These are phyloP conservation scores for Biscutella laevigata DNA, from an alignment of 441 rosid species.

Conservation along the genomic window DNA sequence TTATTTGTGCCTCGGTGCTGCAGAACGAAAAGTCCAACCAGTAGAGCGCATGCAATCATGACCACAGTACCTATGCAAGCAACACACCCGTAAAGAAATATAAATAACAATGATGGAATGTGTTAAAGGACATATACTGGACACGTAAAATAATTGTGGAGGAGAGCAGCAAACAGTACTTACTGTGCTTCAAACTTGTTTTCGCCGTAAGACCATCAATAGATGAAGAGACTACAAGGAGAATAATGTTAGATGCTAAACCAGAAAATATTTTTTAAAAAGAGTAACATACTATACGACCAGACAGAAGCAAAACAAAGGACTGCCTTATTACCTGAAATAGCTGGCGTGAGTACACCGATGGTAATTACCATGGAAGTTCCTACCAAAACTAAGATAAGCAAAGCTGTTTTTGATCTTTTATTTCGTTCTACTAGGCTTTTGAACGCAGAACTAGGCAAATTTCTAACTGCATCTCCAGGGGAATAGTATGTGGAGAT, in stretches of 20 bases:
- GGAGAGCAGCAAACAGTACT: constrained; percentile 23
- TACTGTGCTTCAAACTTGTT: constrained; percentile 47
- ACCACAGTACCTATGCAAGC: constrained; percentile 56
- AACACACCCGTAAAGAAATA: background rate
- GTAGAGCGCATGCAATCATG: constrained; percentile 47
- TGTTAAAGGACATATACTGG: background rate
- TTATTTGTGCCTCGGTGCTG: constrained; percentile 75
- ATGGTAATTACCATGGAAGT: constrained; percentile 49
- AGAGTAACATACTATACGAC: background rate
- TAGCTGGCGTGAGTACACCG: constrained; percentile 77
- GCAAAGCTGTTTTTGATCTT: constrained; percentile 55
- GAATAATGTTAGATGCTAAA: constrained; percentile 2
- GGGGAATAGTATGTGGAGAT: constrained; percentile 59
- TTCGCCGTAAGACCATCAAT: constrained; percentile 56
- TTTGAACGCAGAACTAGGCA: constrained; percentile 40
- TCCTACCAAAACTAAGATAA: constrained; percentile 60
- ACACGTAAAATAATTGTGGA: background rate
- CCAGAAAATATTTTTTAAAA: background rate
- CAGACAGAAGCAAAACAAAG: background rate
- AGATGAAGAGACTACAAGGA: constrained; percentile 69
- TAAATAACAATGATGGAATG: constrained; percentile 5
- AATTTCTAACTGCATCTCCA: constrained; percentile 36
- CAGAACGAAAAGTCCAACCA: constrained; percentile 83
- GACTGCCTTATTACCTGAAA: constrained; percentile 44
- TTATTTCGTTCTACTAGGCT: constrained; percentile 50